A percentile compares a stretch with the other conserved stretches of the same genome.
phyloP scores from a whole-genome alignment of 805 yeast species.

The Ogataea glucozyma region DNA sequence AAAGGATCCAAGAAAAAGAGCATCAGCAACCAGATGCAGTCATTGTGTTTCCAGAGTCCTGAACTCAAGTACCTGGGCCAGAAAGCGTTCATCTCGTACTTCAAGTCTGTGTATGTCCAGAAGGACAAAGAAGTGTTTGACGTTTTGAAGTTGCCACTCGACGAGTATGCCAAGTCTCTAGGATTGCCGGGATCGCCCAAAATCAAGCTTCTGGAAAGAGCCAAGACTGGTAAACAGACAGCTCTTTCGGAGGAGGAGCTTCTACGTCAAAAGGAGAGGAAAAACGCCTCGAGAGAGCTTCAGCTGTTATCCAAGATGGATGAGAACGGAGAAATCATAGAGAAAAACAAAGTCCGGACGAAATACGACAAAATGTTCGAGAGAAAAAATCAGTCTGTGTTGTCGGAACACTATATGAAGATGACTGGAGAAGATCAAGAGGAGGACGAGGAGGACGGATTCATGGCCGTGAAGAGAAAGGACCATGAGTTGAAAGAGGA shows the following conservation, averaged over 20 bases:
- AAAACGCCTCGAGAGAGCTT: slow-evolving; percentile 78
- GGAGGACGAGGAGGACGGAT: slow-evolving; percentile 80
- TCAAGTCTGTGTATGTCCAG: slow-evolving; percentile 80
- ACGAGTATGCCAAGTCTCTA: slow-evolving; percentile 79
- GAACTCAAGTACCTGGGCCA: slow-evolving; percentile 91
- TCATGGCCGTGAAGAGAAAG: slow-evolving; percentile 74
- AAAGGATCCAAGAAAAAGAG: slow-evolving; percentile 71
- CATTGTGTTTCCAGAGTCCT: slow-evolving; percentile 87
- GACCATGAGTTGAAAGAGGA: slow-evolving; percentile 71
- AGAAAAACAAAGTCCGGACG: slow-evolving; percentile 62
- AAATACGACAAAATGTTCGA: slow-evolving; percentile 96
- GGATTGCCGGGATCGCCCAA: slow-evolving; percentile 98
- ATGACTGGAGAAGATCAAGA: slow-evolving; percentile 51
- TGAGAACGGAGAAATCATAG: slow-evolving; percentile 62
- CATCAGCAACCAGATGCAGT: slow-evolving; percentile 82
- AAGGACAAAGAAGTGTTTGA: slow-evolving; percentile 85
- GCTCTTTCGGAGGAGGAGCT: slow-evolving; percentile 36
- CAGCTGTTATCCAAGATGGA: slow-evolving; percentile 53
- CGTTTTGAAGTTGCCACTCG: slow-evolving; percentile 73
- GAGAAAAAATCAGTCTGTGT: slow-evolving; percentile 87
- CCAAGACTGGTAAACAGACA: slow-evolving; percentile 40
- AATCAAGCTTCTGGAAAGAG: slow-evolving; percentile 63
- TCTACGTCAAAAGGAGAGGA: slow-evolving; percentile 60
- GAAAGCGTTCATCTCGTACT: slow-evolving; percentile 91
- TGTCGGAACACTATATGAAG: slow-evolving; percentile 83